Evolutionary conservation across 768 basidiomycete genomes (phyloP), one percentile per base, ranked within the genome.

Genomic region (Solioccasus polychromus): DNA sequence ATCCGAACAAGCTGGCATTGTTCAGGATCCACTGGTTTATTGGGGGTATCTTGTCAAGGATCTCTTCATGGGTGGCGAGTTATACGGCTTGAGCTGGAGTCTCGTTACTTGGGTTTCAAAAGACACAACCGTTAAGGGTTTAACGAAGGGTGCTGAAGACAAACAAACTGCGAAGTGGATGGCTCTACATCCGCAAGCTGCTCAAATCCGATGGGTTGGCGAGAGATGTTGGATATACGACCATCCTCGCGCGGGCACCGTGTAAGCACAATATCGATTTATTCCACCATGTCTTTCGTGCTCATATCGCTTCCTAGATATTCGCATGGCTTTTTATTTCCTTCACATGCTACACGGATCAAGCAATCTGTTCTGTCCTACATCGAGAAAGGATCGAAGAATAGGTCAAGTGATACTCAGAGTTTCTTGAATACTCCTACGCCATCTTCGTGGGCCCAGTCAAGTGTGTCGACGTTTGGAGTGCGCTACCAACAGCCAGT

Each of bases 211-310:
- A 35, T 98, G 95, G 94, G 76, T 77, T 25, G 85, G 88, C 54
- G 94, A 99, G 61, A 80, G 85, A 22, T 98, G 95, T 67, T 95
- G 92, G 90, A 91, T 99, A 53, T 97, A 99, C 67, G 94, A 99
- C 62, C 95, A 97, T 68, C 95, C 95, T 2, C 85, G 92, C 39
- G 83, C 89, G 14, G 87, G 89, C 38, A 96, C 94, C 17, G 93
- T 95, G 83, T 93, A 72, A 60, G 88, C 74, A 23, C 20, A 41
- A 23, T 36, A 28, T 26, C 28, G 42, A 44, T 31, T 22, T 17
- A 23, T 29, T 17, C 28, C 19, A 49, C 26, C 25, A 29, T 19
- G 19, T 38, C 53, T 37, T 44, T 43, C 34, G 6, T 44, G 38
- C 39, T 48, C 18, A 52, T 20, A 15, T 4, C 9, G 7, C n/a